Evolutionary conservation across 305 asterid genomes (phyloP).

Genomic region (Fraxinus greggii): DNA sequence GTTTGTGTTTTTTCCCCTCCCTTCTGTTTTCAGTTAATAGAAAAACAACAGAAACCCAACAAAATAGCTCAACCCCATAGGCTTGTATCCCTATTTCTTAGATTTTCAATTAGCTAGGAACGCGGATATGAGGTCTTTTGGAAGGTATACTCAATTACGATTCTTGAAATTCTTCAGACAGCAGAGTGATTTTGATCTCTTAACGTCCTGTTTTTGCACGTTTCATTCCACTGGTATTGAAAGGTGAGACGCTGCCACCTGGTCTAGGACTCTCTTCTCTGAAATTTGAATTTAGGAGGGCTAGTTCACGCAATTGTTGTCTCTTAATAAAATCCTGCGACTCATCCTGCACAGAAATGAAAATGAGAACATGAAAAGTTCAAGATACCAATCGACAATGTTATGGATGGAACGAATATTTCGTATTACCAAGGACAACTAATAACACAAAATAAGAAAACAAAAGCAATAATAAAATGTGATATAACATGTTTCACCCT

Average conservation of each 20-base stretch:
- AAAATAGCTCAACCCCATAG: conserved; percentile 23
- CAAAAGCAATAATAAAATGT: too few species aligned
- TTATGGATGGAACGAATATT: too few species aligned
- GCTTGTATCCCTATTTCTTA: conserved; percentile 28
- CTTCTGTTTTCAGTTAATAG: conserved; percentile 26
- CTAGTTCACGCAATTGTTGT: conserved; percentile 92
- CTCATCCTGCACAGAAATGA: conserved; percentile 62
- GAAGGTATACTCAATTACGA: conserved; percentile 21
- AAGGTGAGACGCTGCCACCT: conserved; percentile 87
- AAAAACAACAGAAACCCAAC: conserved; percentile 34
- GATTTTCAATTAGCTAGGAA: conserved; percentile 24
- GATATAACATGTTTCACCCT: too few species aligned
- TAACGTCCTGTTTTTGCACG: conserved; percentile 93
- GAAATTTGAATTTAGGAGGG: conserved; percentile 74
- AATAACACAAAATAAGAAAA: too few species aligned
- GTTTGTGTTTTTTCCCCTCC: neutral
- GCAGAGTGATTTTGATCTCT: conserved; percentile 10
- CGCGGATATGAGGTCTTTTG: conserved; percentile 20
- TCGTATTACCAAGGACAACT: too few species aligned
- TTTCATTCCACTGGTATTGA: conserved; percentile 88
- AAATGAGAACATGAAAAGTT: neutral
- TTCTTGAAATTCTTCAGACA: conserved; percentile 24
- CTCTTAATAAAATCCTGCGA: conserved; percentile 88
- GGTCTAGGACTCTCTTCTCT: conserved; percentile 92
- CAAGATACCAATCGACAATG: neutral